Evolutionary conservation across 208 protist genomes (phyloP).

Genomic region (Leptomonas seymouri): DNA sequence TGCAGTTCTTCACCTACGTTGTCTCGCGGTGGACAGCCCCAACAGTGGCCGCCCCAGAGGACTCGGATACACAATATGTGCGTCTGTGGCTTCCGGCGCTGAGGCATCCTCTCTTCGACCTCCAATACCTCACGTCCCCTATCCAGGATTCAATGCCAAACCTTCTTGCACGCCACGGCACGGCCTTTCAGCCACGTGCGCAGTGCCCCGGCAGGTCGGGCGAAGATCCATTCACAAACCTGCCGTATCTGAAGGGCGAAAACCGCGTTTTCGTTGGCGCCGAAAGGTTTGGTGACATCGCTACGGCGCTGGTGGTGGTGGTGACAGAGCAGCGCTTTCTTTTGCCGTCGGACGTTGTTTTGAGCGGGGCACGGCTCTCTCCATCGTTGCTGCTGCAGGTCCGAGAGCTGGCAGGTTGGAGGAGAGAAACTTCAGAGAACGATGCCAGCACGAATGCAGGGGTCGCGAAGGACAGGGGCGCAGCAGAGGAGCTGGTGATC

Average conservation of each 20-base stretch:
- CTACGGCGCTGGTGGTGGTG: constrained; percentile 47
- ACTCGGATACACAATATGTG: constrained; percentile 1
- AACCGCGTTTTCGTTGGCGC: constrained; percentile 19
- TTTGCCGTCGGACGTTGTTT: constrained; percentile 57
- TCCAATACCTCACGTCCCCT: constrained; percentile 26
- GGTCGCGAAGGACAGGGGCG: no score
- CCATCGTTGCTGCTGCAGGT: constrained; percentile 47
- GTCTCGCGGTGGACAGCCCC: constrained; percentile 3
- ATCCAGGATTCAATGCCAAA: background rate
- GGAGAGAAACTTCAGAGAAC: background rate
- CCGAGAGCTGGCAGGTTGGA: constrained; percentile 41
- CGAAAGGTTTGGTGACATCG: background rate
- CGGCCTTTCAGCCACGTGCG: background rate
- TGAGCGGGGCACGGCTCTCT: constrained; percentile 64
- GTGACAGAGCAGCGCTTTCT: constrained; percentile 65
- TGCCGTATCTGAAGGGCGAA: background rate
- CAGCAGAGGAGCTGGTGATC: constrained; percentile 7
- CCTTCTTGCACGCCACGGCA: background rate
- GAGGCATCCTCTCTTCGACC: constrained; percentile 43
- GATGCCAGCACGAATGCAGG: background rate
- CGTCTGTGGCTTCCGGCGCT: constrained; percentile 73
- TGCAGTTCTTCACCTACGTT: constrained; percentile 12
- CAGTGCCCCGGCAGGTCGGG: background rate
- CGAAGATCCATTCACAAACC: constrained; percentile 2
- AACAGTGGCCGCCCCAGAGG: background rate